Base-by-base conservation (phyloP, 768 basidiomycete species). In the Harrya chromipes region DNA sequence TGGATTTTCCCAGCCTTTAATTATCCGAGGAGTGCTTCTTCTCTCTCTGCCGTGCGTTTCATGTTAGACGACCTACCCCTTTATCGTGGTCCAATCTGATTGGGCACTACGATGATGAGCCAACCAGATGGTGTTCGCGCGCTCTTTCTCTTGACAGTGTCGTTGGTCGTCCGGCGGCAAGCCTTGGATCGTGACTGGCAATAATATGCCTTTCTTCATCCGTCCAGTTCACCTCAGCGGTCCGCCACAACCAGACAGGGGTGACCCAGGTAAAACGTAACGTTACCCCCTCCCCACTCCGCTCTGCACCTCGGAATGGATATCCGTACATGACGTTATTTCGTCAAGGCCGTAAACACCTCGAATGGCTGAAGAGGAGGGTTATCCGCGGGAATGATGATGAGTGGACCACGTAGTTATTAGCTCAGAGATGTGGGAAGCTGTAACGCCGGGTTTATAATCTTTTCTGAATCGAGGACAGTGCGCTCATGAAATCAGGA, bases 201-300 rank as follows among this genome's bases (percentile, higher is more conserved):
- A 80, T 67, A 81, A 79, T 66, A 80, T 82, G 78, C 82, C 82
- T 43, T 67, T 84, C 54, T 70, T 74, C 53, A 68, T 81, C 55
- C 72, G 72, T 29, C 70, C 67, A 17, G 55, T 67, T 24, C 58
- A 43, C 43, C 26, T 34, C 53, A 40, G 44, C 24, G 53, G 33
- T 35, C 39, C 34, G 42, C 40, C 49, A n/a, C n/a, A n/a, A 44
- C 40, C 47, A 50, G 49, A 38, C 46, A 52, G 19, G 46, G 46
- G 34, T 21, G 38, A 45, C 40, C 44, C 45, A 47, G 34, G 24
- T 41, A 42, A 53, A 48, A 53, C 47, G 26, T 66, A 40, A 66
- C 57, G 27, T 56, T 46, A 67, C 29, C 41, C 17, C 33, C 20
- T 9, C 16, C 3, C 19, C 35, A 36, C 20, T 26, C 16, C 26